Conservation (phyloP, 164 flowering plant species). For the Dillenia turbinata region DNA sequence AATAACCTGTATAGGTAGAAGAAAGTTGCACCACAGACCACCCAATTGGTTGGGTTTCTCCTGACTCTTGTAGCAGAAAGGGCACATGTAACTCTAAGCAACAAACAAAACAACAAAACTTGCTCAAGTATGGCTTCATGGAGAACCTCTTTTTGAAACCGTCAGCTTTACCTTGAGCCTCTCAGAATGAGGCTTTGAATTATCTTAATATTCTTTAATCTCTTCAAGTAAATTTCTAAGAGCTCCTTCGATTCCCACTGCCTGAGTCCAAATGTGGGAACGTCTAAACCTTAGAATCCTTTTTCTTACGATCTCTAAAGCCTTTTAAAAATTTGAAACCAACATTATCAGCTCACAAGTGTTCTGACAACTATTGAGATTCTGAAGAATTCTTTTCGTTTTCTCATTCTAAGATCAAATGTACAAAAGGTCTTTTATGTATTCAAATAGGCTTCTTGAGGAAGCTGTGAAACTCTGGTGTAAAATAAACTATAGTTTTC, state of each 20-base stretch:
- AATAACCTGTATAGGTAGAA: slow-evolving; percentile 62
- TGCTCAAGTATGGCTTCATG: slow-evolving; percentile 53
- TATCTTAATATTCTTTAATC: slow-evolving; percentile 48
- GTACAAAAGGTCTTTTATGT: too few species aligned
- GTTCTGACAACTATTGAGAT: too few species aligned
- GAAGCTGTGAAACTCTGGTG: too few species aligned
- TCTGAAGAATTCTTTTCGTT: too few species aligned
- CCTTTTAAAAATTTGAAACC: too few species aligned
- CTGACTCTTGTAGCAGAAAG: slow-evolving; percentile 44
- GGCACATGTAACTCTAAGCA: slow-evolving; percentile 57
- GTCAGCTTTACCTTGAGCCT: slow-evolving; percentile 49
- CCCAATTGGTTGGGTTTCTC: slow-evolving; percentile 75
- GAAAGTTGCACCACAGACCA: slow-evolving; percentile 63
- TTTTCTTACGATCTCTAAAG: too few species aligned
- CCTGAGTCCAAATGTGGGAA: slow-evolving; percentile 35
- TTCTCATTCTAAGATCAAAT: too few species aligned
- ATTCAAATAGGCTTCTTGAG: too few species aligned
- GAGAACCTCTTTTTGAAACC: slow-evolving; percentile 54
- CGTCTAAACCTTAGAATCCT: too few species aligned
- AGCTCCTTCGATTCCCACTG: slow-evolving; percentile 56
- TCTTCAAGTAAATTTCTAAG: slow-evolving; percentile 52
- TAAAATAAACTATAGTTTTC: too few species aligned
- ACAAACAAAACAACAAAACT: slow-evolving; percentile 48
- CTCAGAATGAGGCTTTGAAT: slow-evolving; percentile 71
- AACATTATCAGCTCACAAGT: too few species aligned